A percentile compares a stretch with the other conserved stretches of the same genome.
Conservation (phyloP, 805 yeast genomes). For the Saccharomycopsis sp. region DNA sequence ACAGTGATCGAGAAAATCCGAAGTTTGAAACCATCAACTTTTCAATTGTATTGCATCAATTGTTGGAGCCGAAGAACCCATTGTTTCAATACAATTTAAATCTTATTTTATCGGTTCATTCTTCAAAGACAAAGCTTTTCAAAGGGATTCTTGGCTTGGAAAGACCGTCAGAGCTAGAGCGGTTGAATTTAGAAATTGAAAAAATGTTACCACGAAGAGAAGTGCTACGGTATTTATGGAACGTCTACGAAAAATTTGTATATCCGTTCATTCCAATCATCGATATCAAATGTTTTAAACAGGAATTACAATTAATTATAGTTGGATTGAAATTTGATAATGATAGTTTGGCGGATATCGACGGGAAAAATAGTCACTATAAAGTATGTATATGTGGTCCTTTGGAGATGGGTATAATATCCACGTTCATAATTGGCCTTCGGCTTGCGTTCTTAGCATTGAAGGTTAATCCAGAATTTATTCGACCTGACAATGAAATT, state of each 20-base stretch:
- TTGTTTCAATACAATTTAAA: not conserved
- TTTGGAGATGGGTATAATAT: slow-evolving; percentile 10
- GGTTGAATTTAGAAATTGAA: slow-evolving; percentile 9
- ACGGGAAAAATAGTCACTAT: not conserved
- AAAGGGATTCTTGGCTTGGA: no score
- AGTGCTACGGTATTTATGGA: slow-evolving; percentile 8
- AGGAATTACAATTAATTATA: slow-evolving; percentile 10
- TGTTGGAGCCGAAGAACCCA: not conserved
- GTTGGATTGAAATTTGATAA: slow-evolving; percentile 10
- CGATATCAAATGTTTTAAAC: slow-evolving; percentile 9
- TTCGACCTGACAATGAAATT: not conserved
- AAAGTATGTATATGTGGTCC: slow-evolving; percentile 9
- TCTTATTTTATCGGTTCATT: not conserved
- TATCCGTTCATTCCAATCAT: slow-evolving; percentile 17
- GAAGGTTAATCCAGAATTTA: slow-evolving; percentile 12
- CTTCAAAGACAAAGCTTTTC: no score
- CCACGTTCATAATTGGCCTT: slow-evolving; percentile 12
- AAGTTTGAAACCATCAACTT: not conserved
- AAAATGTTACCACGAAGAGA: slow-evolving; percentile 7
- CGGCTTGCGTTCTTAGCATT: slow-evolving; percentile 12
- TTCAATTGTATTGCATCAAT: not conserved
- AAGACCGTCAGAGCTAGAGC: no score
- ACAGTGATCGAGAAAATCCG: not conserved
- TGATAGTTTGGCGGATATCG: not conserved
- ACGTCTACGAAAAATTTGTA: slow-evolving; percentile 13